Conservation (phyloP, 1,139 yeast genomes). For the Wickerhamiella infanticola region DNA sequence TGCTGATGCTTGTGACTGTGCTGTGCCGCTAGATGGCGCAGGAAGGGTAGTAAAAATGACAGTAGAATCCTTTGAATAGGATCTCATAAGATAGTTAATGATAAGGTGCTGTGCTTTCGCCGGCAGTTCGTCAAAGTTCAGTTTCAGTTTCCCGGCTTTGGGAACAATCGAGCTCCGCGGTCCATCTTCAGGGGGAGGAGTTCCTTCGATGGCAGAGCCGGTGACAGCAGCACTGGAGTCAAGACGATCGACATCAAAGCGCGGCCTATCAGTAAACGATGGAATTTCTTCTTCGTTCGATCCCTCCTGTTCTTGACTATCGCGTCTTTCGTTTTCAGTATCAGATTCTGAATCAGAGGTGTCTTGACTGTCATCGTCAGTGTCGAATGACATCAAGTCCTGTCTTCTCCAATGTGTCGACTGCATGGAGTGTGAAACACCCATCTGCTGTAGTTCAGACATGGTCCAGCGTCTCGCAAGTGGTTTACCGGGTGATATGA, state of each 20-base stretch:
- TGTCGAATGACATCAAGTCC: constrained; percentile 8
- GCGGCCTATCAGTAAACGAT: background rate
- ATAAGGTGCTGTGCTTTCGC: constrained; percentile 84
- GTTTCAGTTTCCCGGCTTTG: constrained; percentile 7
- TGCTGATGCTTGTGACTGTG: constrained; percentile 49
- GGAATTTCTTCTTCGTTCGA: constrained; percentile 4
- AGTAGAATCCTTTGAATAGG: constrained; percentile 42
- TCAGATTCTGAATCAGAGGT: background rate
- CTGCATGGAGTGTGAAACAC: constrained; percentile 61
- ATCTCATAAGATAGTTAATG: constrained; percentile 67
- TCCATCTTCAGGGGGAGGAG: background rate
- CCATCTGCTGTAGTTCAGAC: constrained; percentile 40
- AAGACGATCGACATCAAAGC: background rate
- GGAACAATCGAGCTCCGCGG: constrained; percentile 9
- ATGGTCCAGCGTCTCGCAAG: constrained; percentile 21
- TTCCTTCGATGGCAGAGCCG: background rate
- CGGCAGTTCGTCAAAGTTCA: constrained; percentile 70
- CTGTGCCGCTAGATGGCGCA: constrained; percentile 72
- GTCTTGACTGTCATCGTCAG: constrained; percentile 8
- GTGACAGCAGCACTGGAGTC: background rate
- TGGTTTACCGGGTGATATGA: background rate
- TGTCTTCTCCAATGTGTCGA: constrained; percentile 9
- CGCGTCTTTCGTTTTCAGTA: background rate
- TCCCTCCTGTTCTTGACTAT: constrained; percentile 15
- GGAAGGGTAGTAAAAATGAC: constrained; percentile 83